phyloP scores from a whole-genome alignment of 345 rosid species.

The Eucalyptus polyanthemos region DNA sequence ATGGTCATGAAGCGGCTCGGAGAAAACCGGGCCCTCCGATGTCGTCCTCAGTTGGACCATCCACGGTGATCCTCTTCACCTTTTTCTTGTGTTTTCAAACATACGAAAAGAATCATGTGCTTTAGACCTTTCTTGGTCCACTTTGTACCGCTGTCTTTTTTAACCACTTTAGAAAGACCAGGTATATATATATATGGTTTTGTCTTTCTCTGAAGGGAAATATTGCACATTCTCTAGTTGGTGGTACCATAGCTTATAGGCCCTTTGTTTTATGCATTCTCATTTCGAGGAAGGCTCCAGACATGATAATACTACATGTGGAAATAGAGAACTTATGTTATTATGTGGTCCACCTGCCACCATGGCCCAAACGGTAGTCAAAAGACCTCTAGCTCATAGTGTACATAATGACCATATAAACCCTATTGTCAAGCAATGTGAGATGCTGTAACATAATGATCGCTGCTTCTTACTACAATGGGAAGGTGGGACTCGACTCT shows the following conservation, averaged over 20 bases:
- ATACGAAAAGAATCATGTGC: background rate
- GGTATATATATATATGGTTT: background rate
- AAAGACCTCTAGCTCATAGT: background rate
- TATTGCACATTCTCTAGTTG: background rate
- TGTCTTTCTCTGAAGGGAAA: background rate
- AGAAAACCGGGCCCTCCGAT: background rate
- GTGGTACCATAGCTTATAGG: background rate
- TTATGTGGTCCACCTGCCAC: background rate
- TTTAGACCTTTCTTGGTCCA: background rate
- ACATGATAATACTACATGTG: background rate
- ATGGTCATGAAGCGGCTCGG: background rate
- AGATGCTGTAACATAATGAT: background rate
- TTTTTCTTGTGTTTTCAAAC: background rate
- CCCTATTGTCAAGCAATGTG: background rate
- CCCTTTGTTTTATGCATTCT: background rate
- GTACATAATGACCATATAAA: background rate
- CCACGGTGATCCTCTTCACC: background rate
- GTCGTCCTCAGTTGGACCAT: background rate
- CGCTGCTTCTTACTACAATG: background rate
- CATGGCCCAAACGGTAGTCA: background rate
- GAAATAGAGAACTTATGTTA: background rate
- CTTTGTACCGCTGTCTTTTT: background rate
- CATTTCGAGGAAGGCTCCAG: background rate
- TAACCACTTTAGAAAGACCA: background rate
- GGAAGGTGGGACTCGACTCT: background rate